Evolutionary conservation across 208 protist genomes (phyloP).

Genomic region (Leishmania guyanensis): DNA sequence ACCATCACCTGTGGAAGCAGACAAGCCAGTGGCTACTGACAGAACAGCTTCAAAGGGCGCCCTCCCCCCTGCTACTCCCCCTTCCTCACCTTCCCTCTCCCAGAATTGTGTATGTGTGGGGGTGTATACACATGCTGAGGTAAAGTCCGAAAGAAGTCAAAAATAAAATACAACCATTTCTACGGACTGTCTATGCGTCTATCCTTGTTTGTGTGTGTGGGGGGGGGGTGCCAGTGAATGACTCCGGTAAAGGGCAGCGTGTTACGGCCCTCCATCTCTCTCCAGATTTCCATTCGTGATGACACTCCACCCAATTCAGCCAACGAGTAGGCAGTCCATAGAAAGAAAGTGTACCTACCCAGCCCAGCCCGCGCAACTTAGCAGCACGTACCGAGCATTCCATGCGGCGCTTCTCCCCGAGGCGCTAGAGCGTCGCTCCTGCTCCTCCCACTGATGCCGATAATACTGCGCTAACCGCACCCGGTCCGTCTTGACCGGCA

Average conservation of each 20-base stretch:
- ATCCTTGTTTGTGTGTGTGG: background rate
- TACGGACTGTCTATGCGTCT: background rate
- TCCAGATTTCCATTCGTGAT: background rate
- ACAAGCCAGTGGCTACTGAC: background rate
- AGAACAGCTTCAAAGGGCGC: background rate
- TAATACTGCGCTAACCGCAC: conserved; percentile 31
- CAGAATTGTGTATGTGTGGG: background rate
- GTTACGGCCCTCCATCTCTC: background rate
- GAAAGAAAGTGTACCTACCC: background rate
- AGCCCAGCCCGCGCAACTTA: conserved; percentile 10
- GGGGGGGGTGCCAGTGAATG: background rate
- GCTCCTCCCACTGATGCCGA: conserved; percentile 25
- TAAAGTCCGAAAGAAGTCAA: background rate
- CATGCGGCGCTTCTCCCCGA: conserved; percentile 26
- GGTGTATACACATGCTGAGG: background rate
- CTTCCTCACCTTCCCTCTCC: background rate
- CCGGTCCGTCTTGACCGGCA: conserved; percentile 27
- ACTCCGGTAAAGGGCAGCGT: background rate
- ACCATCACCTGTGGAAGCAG: background rate
- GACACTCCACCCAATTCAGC: background rate
- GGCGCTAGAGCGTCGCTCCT: conserved; percentile 23
- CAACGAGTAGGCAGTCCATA: background rate
- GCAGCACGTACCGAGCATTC: conserved; percentile 33
- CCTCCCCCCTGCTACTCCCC: background rate
- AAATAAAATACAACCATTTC: background rate